phyloP scores from a whole-genome alignment of 768 basidiomycete genomes.

The Tephrocybe sp. region DNA sequence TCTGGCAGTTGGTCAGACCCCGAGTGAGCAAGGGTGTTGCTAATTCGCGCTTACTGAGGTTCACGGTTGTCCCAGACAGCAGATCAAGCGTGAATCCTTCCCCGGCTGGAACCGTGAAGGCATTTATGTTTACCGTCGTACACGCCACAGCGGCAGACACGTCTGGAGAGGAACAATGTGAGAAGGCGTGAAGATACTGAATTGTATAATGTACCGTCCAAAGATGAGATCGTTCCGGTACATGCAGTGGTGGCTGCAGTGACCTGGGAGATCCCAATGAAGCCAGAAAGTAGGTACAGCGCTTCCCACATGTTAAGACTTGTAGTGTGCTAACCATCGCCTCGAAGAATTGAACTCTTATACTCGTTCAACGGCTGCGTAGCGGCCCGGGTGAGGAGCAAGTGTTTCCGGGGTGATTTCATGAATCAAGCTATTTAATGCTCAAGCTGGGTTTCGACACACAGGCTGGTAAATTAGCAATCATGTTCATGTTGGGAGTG shows the following conservation, averaged over 20 bases:
- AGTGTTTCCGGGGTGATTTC: slow-evolving; percentile 4
- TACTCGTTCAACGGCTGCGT: background rate
- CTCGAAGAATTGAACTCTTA: slow-evolving; percentile 3
- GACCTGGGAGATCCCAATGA: slow-evolving; percentile 16
- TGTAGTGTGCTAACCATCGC: background rate
- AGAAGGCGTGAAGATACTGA: background rate
- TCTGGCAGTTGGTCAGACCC: slow-evolving; percentile 27
- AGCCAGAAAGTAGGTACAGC: slow-evolving; percentile 3
- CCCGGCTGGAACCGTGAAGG: slow-evolving; percentile 56
- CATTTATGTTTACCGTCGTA: slow-evolving; percentile 53
- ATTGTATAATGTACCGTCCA: slow-evolving; percentile 29
- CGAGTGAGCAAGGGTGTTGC: background rate
- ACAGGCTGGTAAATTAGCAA: background rate
- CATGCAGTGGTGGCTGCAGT: slow-evolving; percentile 25
- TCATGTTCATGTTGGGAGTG: background rate
- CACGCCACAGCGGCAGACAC: slow-evolving; percentile 51
- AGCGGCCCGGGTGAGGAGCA: slow-evolving; percentile 10
- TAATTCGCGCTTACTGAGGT: slow-evolving; percentile 42
- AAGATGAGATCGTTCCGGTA: slow-evolving; percentile 52
- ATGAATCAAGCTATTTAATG: background rate
- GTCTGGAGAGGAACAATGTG: slow-evolving; percentile 24
- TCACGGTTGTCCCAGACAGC: slow-evolving; percentile 50
- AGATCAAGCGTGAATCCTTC: slow-evolving; percentile 46
- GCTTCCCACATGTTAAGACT: slow-evolving; percentile 8
- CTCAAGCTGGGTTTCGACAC: background rate